phyloP scores from a whole-genome alignment of 2,329 filamentous ascomycete species.

The Sclerotinia subarctica region DNA sequence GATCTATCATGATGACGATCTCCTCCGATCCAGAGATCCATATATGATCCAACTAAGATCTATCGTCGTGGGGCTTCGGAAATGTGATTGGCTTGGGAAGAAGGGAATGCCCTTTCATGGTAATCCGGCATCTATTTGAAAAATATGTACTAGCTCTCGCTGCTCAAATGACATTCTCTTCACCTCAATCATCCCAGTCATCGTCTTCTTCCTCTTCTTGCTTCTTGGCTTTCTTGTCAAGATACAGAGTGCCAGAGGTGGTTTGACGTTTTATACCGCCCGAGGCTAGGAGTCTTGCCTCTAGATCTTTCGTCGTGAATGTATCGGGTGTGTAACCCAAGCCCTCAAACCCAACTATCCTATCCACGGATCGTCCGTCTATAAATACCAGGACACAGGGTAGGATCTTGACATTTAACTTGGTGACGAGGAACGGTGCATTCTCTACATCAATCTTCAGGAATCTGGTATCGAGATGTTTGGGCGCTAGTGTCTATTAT shows the following conservation, averaged over 20 bases:
- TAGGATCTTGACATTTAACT: slow-evolving; percentile 54
- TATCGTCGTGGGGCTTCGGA: slow-evolving; percentile 1
- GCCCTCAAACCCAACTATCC: slow-evolving; percentile 58
- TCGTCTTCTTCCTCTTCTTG: slow-evolving; percentile 44
- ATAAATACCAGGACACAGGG: slow-evolving; percentile 58
- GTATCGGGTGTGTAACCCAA: slow-evolving; percentile 50
- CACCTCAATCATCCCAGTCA: slow-evolving; percentile 46
- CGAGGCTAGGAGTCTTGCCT: slow-evolving; percentile 48
- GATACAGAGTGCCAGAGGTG: slow-evolving; percentile 46
- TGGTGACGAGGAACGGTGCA: slow-evolving; percentile 56
- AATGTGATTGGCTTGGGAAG: not conserved
- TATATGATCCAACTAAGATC: slow-evolving; percentile 5
- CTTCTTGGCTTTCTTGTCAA: slow-evolving; percentile 38
- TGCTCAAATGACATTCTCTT: not conserved
- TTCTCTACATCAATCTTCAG: slow-evolving; percentile 58
- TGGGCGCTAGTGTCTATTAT: slow-evolving; percentile 47
- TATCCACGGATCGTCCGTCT: slow-evolving; percentile 52
- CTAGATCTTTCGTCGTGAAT: slow-evolving; percentile 53
- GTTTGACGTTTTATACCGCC: slow-evolving; percentile 52
- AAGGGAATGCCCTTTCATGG: not conserved
- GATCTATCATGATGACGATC: not conserved
- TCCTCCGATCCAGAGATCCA: slow-evolving; percentile 3
- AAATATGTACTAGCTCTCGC: not conserved
- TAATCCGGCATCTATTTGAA: not conserved
- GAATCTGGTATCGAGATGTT: slow-evolving; percentile 57